These are phyloP conservation scores for Trifolium pratense DNA, from an alignment of 306 rosid genomes.

Conservation along the genomic window DNA sequence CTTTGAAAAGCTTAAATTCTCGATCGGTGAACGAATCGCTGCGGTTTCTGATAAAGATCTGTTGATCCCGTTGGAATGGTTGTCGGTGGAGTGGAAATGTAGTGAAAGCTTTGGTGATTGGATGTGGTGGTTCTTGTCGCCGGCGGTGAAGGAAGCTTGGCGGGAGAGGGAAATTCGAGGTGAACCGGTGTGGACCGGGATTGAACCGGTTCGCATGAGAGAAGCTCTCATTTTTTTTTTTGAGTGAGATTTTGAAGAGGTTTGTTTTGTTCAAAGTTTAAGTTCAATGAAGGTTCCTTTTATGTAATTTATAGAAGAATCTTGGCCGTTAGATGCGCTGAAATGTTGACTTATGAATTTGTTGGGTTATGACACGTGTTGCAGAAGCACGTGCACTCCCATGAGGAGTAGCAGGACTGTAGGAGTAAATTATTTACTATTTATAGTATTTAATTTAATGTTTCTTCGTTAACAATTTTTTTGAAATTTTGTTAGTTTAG, in stretches of 20 bases:
- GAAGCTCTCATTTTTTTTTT: slow-evolving; percentile 51
- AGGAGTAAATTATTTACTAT: no score
- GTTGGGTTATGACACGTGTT: slow-evolving; percentile 51
- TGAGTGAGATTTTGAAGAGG: neutral
- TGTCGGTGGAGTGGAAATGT: slow-evolving; percentile 45
- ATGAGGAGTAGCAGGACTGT: neutral
- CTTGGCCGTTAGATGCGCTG: slow-evolving; percentile 37
- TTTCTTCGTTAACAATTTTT: no score
- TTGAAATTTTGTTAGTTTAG: no score
- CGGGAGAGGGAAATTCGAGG: slow-evolving; percentile 46
- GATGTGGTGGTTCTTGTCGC: slow-evolving; percentile 32
- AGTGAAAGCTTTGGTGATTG: slow-evolving; percentile 53
- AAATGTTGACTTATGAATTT: slow-evolving; percentile 16
- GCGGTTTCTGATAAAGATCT: slow-evolving; percentile 51
- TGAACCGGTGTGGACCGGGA: slow-evolving; percentile 45
- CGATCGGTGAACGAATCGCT: slow-evolving; percentile 11
- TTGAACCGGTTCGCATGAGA: slow-evolving; percentile 69
- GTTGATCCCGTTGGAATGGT: slow-evolving; percentile 28
- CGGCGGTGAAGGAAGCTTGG: slow-evolving; percentile 45
- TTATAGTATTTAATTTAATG: no score
- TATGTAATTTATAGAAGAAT: slow-evolving; percentile 24
- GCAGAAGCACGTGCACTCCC: slow-evolving; percentile 52
- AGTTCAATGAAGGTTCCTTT: neutral
- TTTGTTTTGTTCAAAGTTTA: neutral
- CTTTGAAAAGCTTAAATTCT: slow-evolving; percentile 18